Conservation (phyloP, 176 grass and related monocot species). For the Chloris gayana region DNA sequence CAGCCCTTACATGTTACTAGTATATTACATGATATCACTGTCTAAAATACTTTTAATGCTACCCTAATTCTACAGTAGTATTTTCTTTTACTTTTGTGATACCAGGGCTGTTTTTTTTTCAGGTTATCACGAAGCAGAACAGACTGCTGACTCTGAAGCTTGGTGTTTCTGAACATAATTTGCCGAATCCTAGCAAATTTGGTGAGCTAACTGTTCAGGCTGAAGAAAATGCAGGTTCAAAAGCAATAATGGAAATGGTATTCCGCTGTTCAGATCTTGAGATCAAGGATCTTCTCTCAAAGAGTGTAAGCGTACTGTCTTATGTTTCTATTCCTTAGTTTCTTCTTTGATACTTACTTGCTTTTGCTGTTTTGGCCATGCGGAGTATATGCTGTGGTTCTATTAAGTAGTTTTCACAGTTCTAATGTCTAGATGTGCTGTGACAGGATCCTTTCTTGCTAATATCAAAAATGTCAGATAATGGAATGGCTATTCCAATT, state of each 20-base stretch:
- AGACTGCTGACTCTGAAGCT: constrained; percentile 75
- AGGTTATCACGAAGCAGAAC: constrained; percentile 74
- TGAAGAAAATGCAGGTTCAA: constrained; percentile 84
- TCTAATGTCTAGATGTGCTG: constrained; percentile 42
- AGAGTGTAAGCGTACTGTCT: constrained; percentile 70
- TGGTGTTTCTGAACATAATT: constrained; percentile 57
- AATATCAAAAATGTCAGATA: constrained; percentile 88
- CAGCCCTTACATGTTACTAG: constrained; percentile 12
- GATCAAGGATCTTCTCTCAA: constrained; percentile 98
- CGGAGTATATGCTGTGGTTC: constrained; percentile 23
- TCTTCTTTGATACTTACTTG: constrained; percentile 28
- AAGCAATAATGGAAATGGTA: constrained; percentile 89
- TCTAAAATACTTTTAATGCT: constrained; percentile 12
- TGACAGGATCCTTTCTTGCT: constrained; percentile 94
- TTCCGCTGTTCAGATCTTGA: constrained; percentile 83
- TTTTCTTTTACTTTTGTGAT: constrained; percentile 29
- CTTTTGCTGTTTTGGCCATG: constrained; percentile 24
- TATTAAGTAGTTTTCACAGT: constrained; percentile 28
- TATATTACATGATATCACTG: constrained; percentile 5
- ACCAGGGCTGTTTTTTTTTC: constrained; percentile 29
- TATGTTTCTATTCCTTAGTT: constrained; percentile 5
- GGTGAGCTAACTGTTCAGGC: constrained; percentile 74
- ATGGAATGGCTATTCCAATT: constrained; percentile 80
- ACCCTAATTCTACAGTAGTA: constrained; percentile 27
- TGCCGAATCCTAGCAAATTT: constrained; percentile 63